Evolutionary conservation across 2,329 filamentous ascomycete genomes (phyloP).

Genomic region (Fusarium sacchari): DNA sequence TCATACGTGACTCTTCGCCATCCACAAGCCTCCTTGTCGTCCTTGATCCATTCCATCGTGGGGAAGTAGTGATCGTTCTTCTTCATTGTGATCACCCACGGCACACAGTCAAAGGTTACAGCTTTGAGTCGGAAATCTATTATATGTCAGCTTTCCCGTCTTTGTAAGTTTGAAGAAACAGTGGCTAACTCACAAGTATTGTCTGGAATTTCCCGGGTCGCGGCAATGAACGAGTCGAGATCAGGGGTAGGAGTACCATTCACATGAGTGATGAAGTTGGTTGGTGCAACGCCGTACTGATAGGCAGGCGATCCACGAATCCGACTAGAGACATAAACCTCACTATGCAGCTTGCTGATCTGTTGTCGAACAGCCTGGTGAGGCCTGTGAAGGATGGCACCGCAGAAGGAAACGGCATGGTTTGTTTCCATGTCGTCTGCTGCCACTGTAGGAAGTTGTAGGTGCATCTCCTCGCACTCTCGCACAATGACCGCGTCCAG

Average conservation of each 20-base stretch:
- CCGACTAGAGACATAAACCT: constrained; percentile 93
- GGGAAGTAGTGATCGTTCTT: constrained; percentile 98
- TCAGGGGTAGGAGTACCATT: constrained; percentile 89
- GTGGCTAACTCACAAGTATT: constrained; percentile 77
- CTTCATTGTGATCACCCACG: constrained; percentile 99
- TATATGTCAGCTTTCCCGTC: constrained; percentile 23
- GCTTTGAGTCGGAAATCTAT: constrained; percentile 92
- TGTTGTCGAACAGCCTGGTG: constrained; percentile 97
- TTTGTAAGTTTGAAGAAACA: background rate
- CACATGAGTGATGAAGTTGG: constrained; percentile 97
- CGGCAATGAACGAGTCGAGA: constrained; percentile 80
- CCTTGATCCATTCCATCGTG: constrained; percentile 76
- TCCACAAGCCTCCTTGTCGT: constrained; percentile 65
- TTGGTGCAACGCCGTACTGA: constrained; percentile 91
- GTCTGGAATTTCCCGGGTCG: constrained; percentile 88
- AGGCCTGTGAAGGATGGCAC: constrained; percentile 89
- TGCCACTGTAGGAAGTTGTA: constrained; percentile 85
- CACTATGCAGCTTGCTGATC: constrained; percentile 94
- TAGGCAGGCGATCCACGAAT: constrained; percentile 85
- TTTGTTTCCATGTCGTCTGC: constrained; percentile 93
- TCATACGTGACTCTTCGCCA: constrained; percentile 73
- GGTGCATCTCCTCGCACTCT: constrained; percentile 79
- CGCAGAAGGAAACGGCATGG: constrained; percentile 92
- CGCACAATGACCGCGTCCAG: constrained; percentile 89
- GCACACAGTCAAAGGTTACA: constrained; percentile 98